phyloP scores from a whole-genome alignment of 352 stramenopile genomes.

The Globisporangium irregulare region DNA sequence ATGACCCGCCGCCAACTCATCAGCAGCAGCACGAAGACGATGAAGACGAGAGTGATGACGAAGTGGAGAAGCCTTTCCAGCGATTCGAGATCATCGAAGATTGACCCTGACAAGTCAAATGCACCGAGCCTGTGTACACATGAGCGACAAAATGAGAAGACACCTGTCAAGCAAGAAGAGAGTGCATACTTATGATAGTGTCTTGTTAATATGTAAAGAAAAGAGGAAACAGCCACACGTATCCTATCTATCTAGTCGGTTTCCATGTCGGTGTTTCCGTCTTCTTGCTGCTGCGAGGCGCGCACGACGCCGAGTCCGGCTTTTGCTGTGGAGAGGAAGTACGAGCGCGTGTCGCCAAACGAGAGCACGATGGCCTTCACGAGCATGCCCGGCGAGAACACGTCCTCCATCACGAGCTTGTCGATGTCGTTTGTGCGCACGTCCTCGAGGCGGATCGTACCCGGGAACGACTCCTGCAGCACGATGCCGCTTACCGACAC shows the following conservation, averaged over 20 bases:
- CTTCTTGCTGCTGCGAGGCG: conserved; percentile 29
- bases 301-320: conserved; percentile 63
- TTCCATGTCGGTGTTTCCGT: conserved; percentile 39
- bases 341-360: conserved; percentile 83
- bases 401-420: conserved; percentile 76
- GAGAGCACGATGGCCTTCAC: conserved; percentile 80
- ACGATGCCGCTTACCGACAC: conserved; percentile 65
- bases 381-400: conserved; percentile 68
- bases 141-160: background rate
- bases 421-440: conserved; percentile 77
- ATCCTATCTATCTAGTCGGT: conserved; percentile 33
- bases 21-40: conserved; percentile 8
- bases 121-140: background rate
- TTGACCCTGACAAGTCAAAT: conserved; percentile 13
- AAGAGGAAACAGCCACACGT: background rate
- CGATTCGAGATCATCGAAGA: conserved; percentile 60
- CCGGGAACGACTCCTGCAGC: conserved; percentile 75
- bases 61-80: conserved; percentile 26
- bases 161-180: background rate
- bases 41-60: conserved; percentile 10
- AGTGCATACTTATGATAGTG: background rate
- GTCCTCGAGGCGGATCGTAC: conserved; percentile 77
- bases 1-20: background rate
- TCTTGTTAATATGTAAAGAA: conserved; percentile 7
- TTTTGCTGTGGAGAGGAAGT: conserved; percentile 80